Percentiles rank a stretch among this genome's conserved stretches.
Evolutionary conservation across 805 yeast species (phyloP).

Genomic region (Candida xyloterini): DNA sequence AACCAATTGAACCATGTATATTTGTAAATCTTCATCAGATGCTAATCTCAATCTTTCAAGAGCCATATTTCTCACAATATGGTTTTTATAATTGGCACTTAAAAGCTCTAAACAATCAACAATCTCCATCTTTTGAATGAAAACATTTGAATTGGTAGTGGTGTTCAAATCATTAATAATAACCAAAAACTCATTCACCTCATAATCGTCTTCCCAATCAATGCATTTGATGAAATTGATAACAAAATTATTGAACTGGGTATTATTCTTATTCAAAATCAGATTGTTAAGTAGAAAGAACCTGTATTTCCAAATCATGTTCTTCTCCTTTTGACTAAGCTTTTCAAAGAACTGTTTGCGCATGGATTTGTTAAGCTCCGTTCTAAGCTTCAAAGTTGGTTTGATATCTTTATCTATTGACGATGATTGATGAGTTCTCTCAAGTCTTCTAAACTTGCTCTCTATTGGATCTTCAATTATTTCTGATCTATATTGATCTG

Average conservation of each 20-base stretch:
- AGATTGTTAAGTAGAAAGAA: slow-evolving; percentile 68
- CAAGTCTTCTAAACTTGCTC: slow-evolving; percentile 76
- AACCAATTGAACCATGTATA: slow-evolving; percentile 83
- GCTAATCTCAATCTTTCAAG: slow-evolving; percentile 79
- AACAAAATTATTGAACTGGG: slow-evolving; percentile 36
- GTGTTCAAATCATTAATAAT: slow-evolving; percentile 32
- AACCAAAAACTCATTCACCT: slow-evolving; percentile 67
- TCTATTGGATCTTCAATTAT: slow-evolving; percentile 77
- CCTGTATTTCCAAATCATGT: slow-evolving; percentile 86
- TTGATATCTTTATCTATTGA: slow-evolving; percentile 80
- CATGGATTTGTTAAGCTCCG: slow-evolving; percentile 65
- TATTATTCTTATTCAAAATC: slow-evolving; percentile 31
- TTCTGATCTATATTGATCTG: slow-evolving; percentile 50
- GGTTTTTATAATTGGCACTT: slow-evolving; percentile 72
- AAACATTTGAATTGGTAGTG: slow-evolving; percentile 24
- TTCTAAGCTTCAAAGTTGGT: slow-evolving; percentile 81
- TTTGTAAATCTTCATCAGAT: slow-evolving; percentile 71
- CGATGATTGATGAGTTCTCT: slow-evolving; percentile 76
- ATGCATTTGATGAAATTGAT: slow-evolving; percentile 79
- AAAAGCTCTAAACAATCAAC: slow-evolving; percentile 63
- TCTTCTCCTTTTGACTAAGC: slow-evolving; percentile 77
- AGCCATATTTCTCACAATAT: slow-evolving; percentile 79
- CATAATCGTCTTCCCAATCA: slow-evolving; percentile 82
- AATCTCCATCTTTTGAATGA: slow-evolving; percentile 33
- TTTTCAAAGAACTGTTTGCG: slow-evolving; percentile 81